These are phyloP conservation scores for Asterella californica DNA, from an alignment of 225 moss, liverwort and hornwort genomes.

Conservation along the genomic window DNA sequence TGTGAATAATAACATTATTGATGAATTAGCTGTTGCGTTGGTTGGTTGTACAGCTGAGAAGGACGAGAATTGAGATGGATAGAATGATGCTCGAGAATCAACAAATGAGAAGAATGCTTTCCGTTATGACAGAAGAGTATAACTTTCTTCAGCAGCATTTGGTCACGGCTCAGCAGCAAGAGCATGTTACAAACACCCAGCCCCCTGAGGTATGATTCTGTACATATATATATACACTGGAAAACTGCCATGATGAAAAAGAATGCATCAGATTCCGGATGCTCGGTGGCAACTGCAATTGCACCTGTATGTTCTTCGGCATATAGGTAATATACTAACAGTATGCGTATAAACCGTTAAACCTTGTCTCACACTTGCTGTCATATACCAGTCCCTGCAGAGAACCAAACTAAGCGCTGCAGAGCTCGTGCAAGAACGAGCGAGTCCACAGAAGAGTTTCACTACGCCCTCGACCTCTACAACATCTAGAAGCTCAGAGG, in stretches of 20 bases:
- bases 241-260: no score
- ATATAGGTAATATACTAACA: no score
- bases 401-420: not conserved
- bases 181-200: slow-evolving; percentile 4
- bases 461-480: slow-evolving; percentile 21
- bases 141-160: slow-evolving; percentile 28
- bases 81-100: slow-evolving; percentile 28
- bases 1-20: no score
- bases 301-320: no score
- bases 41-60: slow-evolving; percentile 26
- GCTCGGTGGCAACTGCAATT: no score
- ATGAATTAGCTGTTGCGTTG: no score
- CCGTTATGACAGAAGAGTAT: slow-evolving; percentile 22
- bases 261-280: not conserved
- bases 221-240: not conserved
- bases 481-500: slow-evolving; percentile 7
- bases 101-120: slow-evolving; percentile 31
- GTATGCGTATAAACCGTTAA: no score
- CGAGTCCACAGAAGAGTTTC: slow-evolving; percentile 30
- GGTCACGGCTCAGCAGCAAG: slow-evolving; percentile 13
- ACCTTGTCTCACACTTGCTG: no score
- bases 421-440: slow-evolving; percentile 14
- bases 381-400: not conserved
- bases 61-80: slow-evolving; percentile 26
- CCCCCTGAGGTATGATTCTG: not conserved